Evolutionary conservation across 2,329 filamentous ascomycete species (phyloP).

Genomic region (Fusarium albosuccineum): DNA sequence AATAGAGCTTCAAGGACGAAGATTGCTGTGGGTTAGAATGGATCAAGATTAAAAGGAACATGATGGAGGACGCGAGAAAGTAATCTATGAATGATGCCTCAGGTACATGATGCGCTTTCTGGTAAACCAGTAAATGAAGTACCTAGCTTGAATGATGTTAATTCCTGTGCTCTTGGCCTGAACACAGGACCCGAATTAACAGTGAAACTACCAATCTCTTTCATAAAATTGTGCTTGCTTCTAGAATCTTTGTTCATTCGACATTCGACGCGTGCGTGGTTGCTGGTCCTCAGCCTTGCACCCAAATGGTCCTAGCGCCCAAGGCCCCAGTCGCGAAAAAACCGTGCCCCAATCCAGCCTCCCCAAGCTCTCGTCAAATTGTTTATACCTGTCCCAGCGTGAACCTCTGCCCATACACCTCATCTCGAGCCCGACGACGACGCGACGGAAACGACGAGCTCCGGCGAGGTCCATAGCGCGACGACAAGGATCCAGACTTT

Average conservation of each 20-base stretch:
- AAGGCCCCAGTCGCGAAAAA: constrained; percentile 53
- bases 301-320: constrained; percentile 52
- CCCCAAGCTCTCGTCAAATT: constrained; percentile 51
- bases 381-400: constrained; percentile 45
- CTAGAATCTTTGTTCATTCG: constrained; percentile 7
- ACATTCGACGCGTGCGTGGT: constrained; percentile 35
- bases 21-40: background rate
- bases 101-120: background rate
- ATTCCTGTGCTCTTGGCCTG: too few relatives aligned
- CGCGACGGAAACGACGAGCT: constrained; percentile 35
- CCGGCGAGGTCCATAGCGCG: constrained; percentile 27
- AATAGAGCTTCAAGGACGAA: background rate
- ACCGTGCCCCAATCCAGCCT: constrained; percentile 53
- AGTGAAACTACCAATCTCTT: background rate
- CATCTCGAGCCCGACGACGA: constrained; percentile 37
- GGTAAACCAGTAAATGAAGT: background rate
- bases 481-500: constrained; percentile 28
- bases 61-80: background rate
- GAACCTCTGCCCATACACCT: constrained; percentile 35
- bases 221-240: constrained; percentile 3
- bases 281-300: constrained; percentile 50
- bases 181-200: too few relatives aligned
- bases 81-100: background rate
- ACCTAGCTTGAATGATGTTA: too few relatives aligned
- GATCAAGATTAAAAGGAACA: constrained; percentile 15